Conservation (phyloP, 2,329 filamentous ascomycete genomes). For the Colletotrichum musicola region DNA sequence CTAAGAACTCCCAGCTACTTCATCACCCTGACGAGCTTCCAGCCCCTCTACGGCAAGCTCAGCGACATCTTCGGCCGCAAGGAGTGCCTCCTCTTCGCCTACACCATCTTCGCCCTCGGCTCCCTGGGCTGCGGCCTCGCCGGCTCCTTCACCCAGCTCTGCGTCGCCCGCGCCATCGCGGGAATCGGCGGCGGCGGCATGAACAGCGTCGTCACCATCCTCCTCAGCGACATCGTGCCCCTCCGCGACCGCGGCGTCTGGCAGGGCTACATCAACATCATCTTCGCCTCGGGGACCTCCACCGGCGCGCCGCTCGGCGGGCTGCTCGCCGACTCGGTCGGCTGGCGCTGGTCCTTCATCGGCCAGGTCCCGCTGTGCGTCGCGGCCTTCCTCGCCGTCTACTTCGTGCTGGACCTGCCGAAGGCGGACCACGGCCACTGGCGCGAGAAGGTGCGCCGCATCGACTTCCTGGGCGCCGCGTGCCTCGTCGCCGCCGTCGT, state of each 20-base stretch:
- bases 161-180: slow-evolving; percentile 67
- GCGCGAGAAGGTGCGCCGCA: slow-evolving; percentile 72
- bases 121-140: slow-evolving; percentile 74
- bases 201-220: slow-evolving; percentile 76
- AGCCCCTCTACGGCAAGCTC: slow-evolving; percentile 80
- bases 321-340: slow-evolving; percentile 77
- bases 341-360: slow-evolving; percentile 82
- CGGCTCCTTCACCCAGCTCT: slow-evolving; percentile 73
- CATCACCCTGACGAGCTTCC: slow-evolving; percentile 79
- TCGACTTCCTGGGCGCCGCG: slow-evolving; percentile 81
- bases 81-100: slow-evolving; percentile 72
- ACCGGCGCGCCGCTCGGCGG: slow-evolving; percentile 79
- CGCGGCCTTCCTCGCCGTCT: slow-evolving; percentile 73
- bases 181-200: slow-evolving; percentile 78
- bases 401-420: slow-evolving; percentile 72
- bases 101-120: slow-evolving; percentile 73
- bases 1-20: slow-evolving; percentile 66
- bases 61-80: slow-evolving; percentile 80
- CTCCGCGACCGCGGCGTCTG: slow-evolving; percentile 78
- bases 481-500: slow-evolving; percentile 75
- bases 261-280: slow-evolving; percentile 80
- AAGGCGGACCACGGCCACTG: slow-evolving; percentile 69
- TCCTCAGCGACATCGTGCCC: slow-evolving; percentile 79
- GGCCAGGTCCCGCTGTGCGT: slow-evolving; percentile 77
- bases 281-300: slow-evolving; percentile 77